Evolutionary conservation across 345 rosid genomes (phyloP), one percentile per base, ranked within the genome.

Genomic region (Dipteronia sinensis): DNA sequence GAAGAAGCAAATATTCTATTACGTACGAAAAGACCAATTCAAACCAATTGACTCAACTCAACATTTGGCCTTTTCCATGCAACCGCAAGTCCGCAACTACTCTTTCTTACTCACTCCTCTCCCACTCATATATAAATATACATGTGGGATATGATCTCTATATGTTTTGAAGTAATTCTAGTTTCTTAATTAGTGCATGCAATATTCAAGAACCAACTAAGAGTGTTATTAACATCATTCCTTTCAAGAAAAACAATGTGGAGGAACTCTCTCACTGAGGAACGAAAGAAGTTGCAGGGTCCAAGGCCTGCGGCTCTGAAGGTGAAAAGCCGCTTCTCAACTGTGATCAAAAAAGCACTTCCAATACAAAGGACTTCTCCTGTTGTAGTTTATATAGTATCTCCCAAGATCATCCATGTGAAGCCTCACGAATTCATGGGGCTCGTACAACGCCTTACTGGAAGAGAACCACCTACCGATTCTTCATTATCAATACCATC

Each of bases 381-480:
- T 7, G 83, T 79, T 1, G 74, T 86, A 15, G 79, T 88, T 17
- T 79, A 85, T 74, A 47, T 86, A 68, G 83, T 65, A n/a, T 83
- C 88, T 58, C 91, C 92, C 0, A 85, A 86, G 82, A 67, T 87
- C 63, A 82, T 87, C 27, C 87, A 84, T 42, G 87, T 79, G 2
- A 66, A 72, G 17, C 85, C 88, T 1, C 86, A 80, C 34, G 86
- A 89, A 25, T 89, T 89, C 78, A 89, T 49, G 88, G 81, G 80
- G 31, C 74, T 80, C 0, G 91, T 86, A 29, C 91, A 88, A 64
- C 83, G 83, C 17, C 89, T 88, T 7, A 89, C 90, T 0, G 90
- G 92, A 9, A 85, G 87, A 53, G 78, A 78, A 70, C 67, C 70
- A 7, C 1, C 55, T 49, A 49, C 55, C 13, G 6, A 49, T 11